These are phyloP conservation scores for Fraxinus excelsior DNA, from an alignment of 257 asterid species.

Conservation along the genomic window DNA sequence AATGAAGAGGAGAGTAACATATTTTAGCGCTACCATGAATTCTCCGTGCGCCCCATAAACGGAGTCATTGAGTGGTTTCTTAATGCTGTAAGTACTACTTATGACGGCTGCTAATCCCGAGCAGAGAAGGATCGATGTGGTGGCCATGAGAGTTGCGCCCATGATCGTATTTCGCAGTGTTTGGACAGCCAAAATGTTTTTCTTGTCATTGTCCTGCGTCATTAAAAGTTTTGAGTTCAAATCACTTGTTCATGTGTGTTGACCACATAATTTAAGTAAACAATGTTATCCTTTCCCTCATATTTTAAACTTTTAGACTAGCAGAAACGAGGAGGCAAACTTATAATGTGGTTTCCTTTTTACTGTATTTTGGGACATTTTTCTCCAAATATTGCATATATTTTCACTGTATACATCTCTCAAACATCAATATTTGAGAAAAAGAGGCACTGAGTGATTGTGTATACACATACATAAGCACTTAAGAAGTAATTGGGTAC, in stretches of 20 bases:
- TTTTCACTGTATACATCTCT: background rate
- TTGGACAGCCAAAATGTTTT: conserved; percentile 88
- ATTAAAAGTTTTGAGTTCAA: background rate
- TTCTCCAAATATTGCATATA: background rate
- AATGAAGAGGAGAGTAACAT: conserved; percentile 64
- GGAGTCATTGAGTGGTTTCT: conserved; percentile 75
- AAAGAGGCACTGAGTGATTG: background rate
- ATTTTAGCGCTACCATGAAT: conserved; percentile 81
- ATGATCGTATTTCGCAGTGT: conserved; percentile 83
- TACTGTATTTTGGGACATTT: background rate
- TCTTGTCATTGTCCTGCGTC: conserved; percentile 86
- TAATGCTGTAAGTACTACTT: conserved; percentile 89
- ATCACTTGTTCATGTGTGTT: background rate
- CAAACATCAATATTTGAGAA: background rate
- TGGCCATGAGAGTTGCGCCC: conserved; percentile 95
- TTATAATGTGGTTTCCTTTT: background rate
- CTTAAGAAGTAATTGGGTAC: background rate
- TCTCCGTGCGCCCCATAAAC: conserved; percentile 92
- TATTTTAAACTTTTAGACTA: background rate
- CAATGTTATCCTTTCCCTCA: no score
- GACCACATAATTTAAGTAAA: background rate
- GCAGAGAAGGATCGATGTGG: conserved; percentile 82
- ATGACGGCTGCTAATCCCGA: conserved; percentile 87
- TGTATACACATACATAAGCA: background rate
- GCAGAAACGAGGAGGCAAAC: no score